Evolutionary conservation across 306 rosid genomes (phyloP).

Genomic region (Ormosia emarginata): DNA sequence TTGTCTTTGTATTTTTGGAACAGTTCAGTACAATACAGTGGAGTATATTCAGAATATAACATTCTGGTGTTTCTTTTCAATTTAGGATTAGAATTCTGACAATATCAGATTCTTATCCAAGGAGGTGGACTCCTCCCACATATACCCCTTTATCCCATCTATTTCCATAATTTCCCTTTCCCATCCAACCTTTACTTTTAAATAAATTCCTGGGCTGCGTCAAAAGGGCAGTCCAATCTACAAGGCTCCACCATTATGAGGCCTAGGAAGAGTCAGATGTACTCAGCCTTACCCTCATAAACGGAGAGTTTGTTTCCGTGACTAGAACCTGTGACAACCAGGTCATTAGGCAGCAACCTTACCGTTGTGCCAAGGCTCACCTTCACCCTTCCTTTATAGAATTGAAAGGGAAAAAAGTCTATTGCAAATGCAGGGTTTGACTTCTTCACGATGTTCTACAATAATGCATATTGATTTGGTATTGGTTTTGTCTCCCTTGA

Average conservation of each 20-base stretch:
- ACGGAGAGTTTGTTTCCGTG: neutral
- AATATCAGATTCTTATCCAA: too few species aligned
- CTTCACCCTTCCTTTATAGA: neutral
- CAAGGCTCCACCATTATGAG: neutral
- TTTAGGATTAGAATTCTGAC: too few species aligned
- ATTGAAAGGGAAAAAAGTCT: neutral
- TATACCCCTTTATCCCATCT: too few species aligned
- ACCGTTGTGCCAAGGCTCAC: neutral
- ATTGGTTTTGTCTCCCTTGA: neutral
- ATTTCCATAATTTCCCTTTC: too few species aligned
- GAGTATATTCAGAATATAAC: too few species aligned
- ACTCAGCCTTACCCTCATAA: neutral
- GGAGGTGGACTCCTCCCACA: too few species aligned
- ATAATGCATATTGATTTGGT: neutral
- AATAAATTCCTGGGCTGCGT: too few species aligned
- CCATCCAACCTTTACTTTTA: too few species aligned
- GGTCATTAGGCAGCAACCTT: neutral
- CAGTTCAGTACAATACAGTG: too few species aligned
- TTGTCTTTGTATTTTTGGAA: too few species aligned
- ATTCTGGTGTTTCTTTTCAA: too few species aligned
- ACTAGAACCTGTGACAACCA: neutral
- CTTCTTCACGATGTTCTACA: neutral
- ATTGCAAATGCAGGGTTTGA: neutral
- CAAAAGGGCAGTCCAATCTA: neutral
- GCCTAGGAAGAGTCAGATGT: neutral